Evolutionary conservation across 768 basidiomycete species (phyloP).

Genomic region (Asterophora parasitica): DNA sequence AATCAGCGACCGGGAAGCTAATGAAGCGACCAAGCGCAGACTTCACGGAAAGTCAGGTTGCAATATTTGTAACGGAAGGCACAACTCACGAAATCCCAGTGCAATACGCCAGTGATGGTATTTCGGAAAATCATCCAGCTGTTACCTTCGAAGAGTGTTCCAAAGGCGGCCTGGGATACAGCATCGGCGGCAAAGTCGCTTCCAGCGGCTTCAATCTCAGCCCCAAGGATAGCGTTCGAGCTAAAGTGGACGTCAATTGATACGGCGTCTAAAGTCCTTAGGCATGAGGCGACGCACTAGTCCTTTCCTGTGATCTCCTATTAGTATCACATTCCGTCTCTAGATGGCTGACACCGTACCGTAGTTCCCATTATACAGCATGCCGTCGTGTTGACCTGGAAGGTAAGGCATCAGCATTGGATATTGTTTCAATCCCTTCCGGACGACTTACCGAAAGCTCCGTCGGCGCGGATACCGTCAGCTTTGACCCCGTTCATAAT

Average conservation of each 20-base stretch:
- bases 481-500: constrained; percentile 43
- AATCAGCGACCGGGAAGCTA: constrained; percentile 53
- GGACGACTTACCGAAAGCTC: constrained; percentile 37
- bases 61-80: neutral
- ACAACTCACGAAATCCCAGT: constrained; percentile 68
- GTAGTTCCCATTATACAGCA: constrained; percentile 72
- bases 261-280: neutral
- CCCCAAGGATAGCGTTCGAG: constrained; percentile 54
- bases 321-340: constrained; percentile 4
- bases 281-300: constrained; percentile 27
- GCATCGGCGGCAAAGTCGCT: constrained; percentile 50
- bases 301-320: constrained; percentile 33
- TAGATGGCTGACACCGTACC: constrained; percentile 27
- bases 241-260: constrained; percentile 25
- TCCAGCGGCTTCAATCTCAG: constrained; percentile 57
- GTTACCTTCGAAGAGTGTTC: constrained; percentile 38
- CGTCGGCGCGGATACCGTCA: constrained; percentile 60
- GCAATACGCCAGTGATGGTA: constrained; percentile 47
- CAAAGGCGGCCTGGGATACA: constrained; percentile 36
- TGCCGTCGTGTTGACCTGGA: constrained; percentile 53
- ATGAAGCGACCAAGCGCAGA: constrained; percentile 60
- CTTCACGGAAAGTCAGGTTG: constrained; percentile 16
- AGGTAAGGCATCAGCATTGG: constrained; percentile 16
- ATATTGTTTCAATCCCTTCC: constrained; percentile 13
- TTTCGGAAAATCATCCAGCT: constrained; percentile 55